Percentiles rank a stretch among this genome's conserved stretches.
Conservation (phyloP, 805 yeast species). For the Candida khao-thaluensis region DNA sequence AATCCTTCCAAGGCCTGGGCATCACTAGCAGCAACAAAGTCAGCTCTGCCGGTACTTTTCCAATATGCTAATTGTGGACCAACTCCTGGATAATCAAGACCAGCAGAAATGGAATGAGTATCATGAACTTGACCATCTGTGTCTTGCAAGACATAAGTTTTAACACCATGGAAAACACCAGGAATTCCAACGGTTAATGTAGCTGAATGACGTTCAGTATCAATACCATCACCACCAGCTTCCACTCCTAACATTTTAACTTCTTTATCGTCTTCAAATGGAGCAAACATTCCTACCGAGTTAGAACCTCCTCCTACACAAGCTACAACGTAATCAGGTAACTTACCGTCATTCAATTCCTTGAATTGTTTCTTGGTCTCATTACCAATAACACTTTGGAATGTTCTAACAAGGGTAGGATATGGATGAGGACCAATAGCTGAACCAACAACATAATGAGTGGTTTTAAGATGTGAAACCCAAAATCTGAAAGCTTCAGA, state of each 20-base stretch:
- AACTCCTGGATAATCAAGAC: constrained; percentile 98
- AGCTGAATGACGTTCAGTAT: constrained; percentile 88
- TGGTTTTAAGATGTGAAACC: constrained; percentile 83
- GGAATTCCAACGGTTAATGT: constrained; percentile 92
- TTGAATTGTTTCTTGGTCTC: constrained; percentile 92
- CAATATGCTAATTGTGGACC: constrained; percentile 97
- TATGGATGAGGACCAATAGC: constrained; percentile 99
- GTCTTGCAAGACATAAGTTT: constrained; percentile 88
- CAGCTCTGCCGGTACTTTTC: constrained; percentile 92
- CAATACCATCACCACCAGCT: constrained; percentile 98
- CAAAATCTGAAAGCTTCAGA: constrained; percentile 95
- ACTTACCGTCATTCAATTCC: constrained; percentile 70
- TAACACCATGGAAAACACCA: constrained; percentile 98
- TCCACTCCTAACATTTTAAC: constrained; percentile 92
- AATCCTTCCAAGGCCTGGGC: constrained; percentile 94
- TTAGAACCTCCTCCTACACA: constrained; percentile 99
- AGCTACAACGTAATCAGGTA: constrained; percentile 94
- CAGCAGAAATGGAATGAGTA: constrained; percentile 98
- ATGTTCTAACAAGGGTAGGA: constrained; percentile 96
- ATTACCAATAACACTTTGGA: constrained; percentile 95
- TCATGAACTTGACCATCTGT: constrained; percentile 95
- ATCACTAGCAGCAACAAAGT: constrained; percentile 89
- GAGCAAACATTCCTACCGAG: constrained; percentile 93
- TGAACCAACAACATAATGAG: constrained; percentile 96
- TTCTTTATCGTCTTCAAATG: constrained; percentile 76